Base-by-base conservation (phyloP, 495 filamentous ascomycete species). In the Hyaloscypha finlandica region DNA sequence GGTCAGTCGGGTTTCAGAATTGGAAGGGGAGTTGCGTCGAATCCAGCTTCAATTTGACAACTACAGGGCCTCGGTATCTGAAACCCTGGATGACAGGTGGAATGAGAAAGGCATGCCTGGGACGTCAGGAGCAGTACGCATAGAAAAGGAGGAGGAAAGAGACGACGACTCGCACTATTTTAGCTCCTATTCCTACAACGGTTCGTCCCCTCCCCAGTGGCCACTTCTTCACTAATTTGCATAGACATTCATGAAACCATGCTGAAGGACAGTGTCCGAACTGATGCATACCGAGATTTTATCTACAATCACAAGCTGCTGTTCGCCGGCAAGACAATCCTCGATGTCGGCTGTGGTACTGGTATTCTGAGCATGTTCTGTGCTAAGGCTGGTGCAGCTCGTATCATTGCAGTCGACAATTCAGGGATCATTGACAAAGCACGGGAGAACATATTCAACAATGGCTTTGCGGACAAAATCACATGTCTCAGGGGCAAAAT, bases 261-360 rank as follows among this genome's bases (percentile, higher is more conserved):
- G 93, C 84, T 97, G 68, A 93, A 96, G 84, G 95, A 99, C 79
- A 88, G 93, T 77, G 91, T 99, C 59, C 91, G 95, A 67, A 99
- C 95, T 64, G 88, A 91, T 74, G 93, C 93, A 16, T 99, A 99
- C 83, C 91, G 94, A 65, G 94, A 98, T 78, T 90, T 96, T 61
- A 99, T 99, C 79, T 97, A 97, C 84, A 89, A 93, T 75, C 97
- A 99, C 81, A 90, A 89, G 77, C 88, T 96, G 77, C 86, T 99
- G 56, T 97, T 99, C 87, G 94, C 92, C 75, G 94, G 94, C 81
- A 99, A 98, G 83, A 87, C 94, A 20, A 95, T 99, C 61, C 88
- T 99, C 37, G 95, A 99, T 78, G 94, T 99, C 64, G 95, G 95
- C 76, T 99, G 95, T 80, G 95, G 95, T 75, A 98, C 95, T 33